Percentiles rank a stretch among this genome's conserved stretches.
These are phyloP conservation scores for Botryobasidium botryosum DNA, from an alignment of 768 basidiomycete genomes.

Conservation along the genomic window DNA sequence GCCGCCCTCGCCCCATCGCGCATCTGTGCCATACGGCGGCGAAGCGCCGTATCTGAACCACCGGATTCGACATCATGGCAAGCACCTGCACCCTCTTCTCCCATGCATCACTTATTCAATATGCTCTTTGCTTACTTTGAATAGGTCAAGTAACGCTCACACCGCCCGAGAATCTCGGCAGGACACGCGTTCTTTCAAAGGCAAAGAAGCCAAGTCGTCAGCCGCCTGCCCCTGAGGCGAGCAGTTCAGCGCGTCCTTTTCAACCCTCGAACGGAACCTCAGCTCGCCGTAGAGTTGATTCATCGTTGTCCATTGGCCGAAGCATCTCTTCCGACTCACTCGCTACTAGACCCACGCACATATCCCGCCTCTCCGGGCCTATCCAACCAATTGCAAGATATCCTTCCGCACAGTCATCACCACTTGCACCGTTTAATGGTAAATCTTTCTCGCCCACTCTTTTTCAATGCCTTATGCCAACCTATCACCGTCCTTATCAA, in stretches of 20 bases:
- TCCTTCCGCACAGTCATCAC: no score
- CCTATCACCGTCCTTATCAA: no score
- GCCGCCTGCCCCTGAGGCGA: slow-evolving; percentile 1
- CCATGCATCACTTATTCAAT: not conserved
- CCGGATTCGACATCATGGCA: slow-evolving; percentile 36
- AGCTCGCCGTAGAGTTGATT: slow-evolving; percentile 10
- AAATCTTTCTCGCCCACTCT: no score
- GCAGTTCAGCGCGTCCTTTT: no score
- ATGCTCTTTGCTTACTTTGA: not conserved
- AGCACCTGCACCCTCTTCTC: slow-evolving; percentile 14
- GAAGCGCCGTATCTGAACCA: slow-evolving; percentile 41
- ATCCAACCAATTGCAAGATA: no score
- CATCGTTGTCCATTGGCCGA: slow-evolving; percentile 12
- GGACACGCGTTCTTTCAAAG: slow-evolving; percentile 31
- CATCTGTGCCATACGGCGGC: not conserved
- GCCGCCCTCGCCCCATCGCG: no score
- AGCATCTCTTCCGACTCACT: slow-evolving; percentile 4
- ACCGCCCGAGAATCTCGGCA: slow-evolving; percentile 35
- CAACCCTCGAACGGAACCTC: slow-evolving; percentile 23
- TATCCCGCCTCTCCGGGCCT: no score
- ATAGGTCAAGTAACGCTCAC: slow-evolving; percentile 23
- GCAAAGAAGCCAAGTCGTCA: slow-evolving; percentile 17
- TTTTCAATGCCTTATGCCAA: no score
- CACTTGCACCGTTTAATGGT: no score
- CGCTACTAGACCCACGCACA: slow-evolving; percentile 25